Percentiles rank a stretch among this genome's conserved stretches.
phyloP scores from a whole-genome alignment of 169 alveolate genomes.

The Babesia caballi region DNA sequence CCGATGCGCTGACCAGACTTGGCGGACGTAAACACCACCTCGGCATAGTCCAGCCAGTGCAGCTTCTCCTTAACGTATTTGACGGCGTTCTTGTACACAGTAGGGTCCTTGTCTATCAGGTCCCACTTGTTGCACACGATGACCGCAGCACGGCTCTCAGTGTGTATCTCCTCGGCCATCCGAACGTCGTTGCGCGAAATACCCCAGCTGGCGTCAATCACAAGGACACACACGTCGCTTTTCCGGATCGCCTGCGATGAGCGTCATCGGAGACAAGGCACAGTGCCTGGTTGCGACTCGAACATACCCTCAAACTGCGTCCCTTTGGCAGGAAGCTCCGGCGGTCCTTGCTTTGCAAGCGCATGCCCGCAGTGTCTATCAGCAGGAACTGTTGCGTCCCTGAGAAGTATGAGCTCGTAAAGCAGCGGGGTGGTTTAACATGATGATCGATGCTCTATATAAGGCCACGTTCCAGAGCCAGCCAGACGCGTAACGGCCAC shows the following conservation, averaged over 20 bases:
- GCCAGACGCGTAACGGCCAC: too few relatives aligned
- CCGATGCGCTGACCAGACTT: conserved; percentile 72
- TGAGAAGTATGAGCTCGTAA: too few relatives aligned
- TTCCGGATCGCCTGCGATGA: conserved; percentile 66
- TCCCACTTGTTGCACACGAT: conserved; percentile 81
- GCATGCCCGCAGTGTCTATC: conserved; percentile 65
- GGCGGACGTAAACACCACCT: conserved; percentile 71
- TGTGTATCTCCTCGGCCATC: conserved; percentile 69
- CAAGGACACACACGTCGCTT: conserved; percentile 75
- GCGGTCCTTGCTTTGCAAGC: conserved; percentile 43
- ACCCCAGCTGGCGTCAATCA: conserved; percentile 75
- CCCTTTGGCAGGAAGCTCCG: conserved; percentile 50
- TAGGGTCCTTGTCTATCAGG: conserved; percentile 70
- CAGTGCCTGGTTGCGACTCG: background rate
- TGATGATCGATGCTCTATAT: too few relatives aligned
- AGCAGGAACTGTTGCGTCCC: conserved; percentile 8
- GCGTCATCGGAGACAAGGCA: background rate
- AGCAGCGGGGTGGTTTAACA: too few relatives aligned
- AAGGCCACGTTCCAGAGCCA: too few relatives aligned
- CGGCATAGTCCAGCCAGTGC: conserved; percentile 70
- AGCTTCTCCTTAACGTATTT: conserved; percentile 70
- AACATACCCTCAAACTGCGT: conserved; percentile 40
- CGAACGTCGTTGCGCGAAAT: conserved; percentile 70
- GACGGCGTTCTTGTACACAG: conserved; percentile 65
- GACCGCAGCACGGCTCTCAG: conserved; percentile 70